Evolutionary conservation across 805 yeast genomes (phyloP).

Genomic region (Cyberlindnera euphorbiae): DNA sequence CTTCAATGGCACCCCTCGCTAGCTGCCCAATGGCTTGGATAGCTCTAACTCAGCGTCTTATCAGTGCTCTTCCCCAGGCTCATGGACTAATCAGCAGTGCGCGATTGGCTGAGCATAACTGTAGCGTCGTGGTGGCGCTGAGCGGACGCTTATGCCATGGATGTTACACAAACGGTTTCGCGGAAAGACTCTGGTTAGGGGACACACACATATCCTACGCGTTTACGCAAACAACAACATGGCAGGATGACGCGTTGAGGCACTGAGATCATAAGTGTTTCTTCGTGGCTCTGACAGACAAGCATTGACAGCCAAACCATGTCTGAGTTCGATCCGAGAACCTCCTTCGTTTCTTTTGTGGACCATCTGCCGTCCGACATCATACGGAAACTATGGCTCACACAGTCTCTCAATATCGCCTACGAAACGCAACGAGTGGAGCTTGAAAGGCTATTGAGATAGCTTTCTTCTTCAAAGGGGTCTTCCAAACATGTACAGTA

Average conservation of each 20-base stretch:
- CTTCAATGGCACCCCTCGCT: too few species aligned
- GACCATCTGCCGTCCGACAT: conserved; percentile 42
- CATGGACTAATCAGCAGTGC: conserved; percentile 7
- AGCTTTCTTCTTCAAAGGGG: conserved; percentile 6
- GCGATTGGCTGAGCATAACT: conserved; percentile 19
- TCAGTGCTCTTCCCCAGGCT: too few species aligned
- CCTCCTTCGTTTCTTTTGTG: conserved; percentile 32
- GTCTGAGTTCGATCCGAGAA: conserved; percentile 31
- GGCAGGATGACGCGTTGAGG: too few species aligned
- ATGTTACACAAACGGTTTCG: not conserved
- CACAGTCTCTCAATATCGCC: conserved; percentile 31
- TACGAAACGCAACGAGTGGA: conserved; percentile 15
- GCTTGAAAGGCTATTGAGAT: conserved; percentile 14
- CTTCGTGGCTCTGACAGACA: too few species aligned
- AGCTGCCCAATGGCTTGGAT: too few species aligned
- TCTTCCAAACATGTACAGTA: conserved; percentile 7
- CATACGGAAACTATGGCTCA: conserved; percentile 37
- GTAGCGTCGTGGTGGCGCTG: not conserved
- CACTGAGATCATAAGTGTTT: too few species aligned
- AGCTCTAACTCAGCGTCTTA: too few species aligned
- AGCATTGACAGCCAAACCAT: too few species aligned
- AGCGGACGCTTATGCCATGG: conserved; percentile 4
- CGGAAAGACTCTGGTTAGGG: too few species aligned
- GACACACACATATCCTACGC: too few species aligned
- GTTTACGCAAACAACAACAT: too few species aligned